Conservation (phyloP, 306 rosid genomes). For the Malus sylvestris region DNA sequence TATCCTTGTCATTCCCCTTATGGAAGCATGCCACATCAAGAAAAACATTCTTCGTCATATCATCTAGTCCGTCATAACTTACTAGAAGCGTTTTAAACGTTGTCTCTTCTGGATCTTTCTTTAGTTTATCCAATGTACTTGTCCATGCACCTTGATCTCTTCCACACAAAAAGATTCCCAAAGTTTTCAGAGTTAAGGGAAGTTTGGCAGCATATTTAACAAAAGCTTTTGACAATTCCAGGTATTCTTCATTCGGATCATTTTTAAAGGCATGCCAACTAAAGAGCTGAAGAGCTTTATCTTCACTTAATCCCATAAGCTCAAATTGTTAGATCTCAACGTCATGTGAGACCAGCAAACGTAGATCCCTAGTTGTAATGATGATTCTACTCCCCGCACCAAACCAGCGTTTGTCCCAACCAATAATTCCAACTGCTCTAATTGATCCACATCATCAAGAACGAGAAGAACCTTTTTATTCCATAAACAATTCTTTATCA, state of each 20-base stretch:
- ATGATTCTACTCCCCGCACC: conserved; percentile 27
- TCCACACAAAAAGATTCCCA: conserved; percentile 28
- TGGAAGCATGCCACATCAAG: conserved; percentile 32
- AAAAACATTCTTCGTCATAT: conserved; percentile 18
- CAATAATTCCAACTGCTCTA: conserved; percentile 19
- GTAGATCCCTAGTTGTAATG: conserved; percentile 23
- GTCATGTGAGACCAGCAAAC: neutral
- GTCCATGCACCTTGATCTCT: conserved; percentile 24
- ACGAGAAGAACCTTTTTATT: neutral
- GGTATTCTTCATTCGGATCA: neutral
- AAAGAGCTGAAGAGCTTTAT: conserved; percentile 10
- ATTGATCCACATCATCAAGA: conserved; percentile 22
- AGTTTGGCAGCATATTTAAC: conserved; percentile 2
- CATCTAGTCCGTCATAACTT: conserved; percentile 21
- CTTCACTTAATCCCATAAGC: neutral
- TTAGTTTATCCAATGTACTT: conserved; percentile 24
- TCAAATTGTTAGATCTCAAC: neutral
- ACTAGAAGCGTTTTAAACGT: conserved; percentile 10
- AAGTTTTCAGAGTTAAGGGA: conserved; percentile 24
- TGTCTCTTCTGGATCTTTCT: conserved; percentile 9
- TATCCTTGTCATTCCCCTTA: conserved; percentile 19
- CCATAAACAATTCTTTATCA: conserved; percentile 2
- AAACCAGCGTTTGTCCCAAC: conserved; percentile 5
- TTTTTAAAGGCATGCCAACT: neutral
- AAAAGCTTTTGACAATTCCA: neutral